phyloP scores from a whole-genome alignment of 1,284 basidiomycete species.

The Uromyces viciae-fabae region DNA sequence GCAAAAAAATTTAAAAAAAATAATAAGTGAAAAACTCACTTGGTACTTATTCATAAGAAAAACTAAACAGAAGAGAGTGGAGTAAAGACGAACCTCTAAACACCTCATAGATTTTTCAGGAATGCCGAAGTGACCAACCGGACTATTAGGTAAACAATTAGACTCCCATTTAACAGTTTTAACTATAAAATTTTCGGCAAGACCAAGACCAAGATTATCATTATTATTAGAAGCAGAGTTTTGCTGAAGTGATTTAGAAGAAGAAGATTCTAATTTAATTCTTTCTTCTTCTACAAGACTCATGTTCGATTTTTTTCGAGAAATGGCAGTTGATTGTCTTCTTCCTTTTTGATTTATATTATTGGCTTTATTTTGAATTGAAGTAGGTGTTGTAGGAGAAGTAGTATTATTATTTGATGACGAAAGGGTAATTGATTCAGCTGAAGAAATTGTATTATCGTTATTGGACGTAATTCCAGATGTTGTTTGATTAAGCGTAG shows the following conservation, averaged over 20 bases:
- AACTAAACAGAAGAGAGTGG: background rate
- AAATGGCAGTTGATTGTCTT: background rate
- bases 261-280: background rate
- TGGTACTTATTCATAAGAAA: background rate
- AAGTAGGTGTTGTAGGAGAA: background rate
- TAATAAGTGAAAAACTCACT: background rate
- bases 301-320: conserved; percentile 8
- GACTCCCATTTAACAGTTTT: conserved; percentile 34
- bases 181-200: too few species aligned
- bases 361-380: conserved; percentile 10
- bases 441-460: background rate
- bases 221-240: background rate
- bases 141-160: conserved; percentile 7
- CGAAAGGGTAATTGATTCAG: background rate
- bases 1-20: too few species aligned
- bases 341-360: background rate
- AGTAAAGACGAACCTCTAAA: conserved; percentile 27
- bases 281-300: conserved; percentile 17
- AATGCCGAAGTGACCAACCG: conserved; percentile 36
- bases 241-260: background rate
- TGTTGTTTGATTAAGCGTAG: background rate
- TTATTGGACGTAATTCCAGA: background rate
- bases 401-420: background rate
- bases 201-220: background rate
- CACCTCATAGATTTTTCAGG: conserved; percentile 45